phyloP scores from a whole-genome alignment of 805 yeast genomes.

The Wickerhamomyces canadensis region DNA sequence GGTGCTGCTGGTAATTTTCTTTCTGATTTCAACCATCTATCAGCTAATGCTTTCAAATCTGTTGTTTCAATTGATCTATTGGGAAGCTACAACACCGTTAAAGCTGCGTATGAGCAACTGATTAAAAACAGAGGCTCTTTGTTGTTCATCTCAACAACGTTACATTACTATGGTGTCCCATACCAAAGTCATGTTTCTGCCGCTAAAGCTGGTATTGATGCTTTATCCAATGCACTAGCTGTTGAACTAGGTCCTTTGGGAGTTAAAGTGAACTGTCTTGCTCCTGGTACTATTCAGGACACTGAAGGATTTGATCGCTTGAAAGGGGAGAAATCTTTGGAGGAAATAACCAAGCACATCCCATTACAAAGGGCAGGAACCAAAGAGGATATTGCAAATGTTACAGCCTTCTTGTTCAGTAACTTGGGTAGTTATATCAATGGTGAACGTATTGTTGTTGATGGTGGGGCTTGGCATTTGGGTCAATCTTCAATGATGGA shows the following conservation, averaged over 20 bases:
- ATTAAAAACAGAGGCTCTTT: conserved; percentile 63
- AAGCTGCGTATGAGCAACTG: conserved; percentile 70
- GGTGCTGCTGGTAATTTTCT: conserved; percentile 97
- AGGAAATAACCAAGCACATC: conserved; percentile 38
- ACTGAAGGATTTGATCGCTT: conserved; percentile 84
- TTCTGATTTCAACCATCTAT: conserved; percentile 69
- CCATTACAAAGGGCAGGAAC: conserved; percentile 61
- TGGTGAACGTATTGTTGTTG: conserved; percentile 78
- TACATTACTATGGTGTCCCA: conserved; percentile 86
- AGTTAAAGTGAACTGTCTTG: conserved; percentile 74
- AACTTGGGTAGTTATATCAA: conserved; percentile 74
- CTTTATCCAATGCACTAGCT: conserved; percentile 75
- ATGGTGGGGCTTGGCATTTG: conserved; percentile 88
- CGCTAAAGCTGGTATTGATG: conserved; percentile 94
- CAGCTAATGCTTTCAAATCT: conserved; percentile 82
- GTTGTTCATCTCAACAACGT: conserved; percentile 80
- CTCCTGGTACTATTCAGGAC: conserved; percentile 85
- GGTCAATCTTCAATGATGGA: conserved; percentile 37
- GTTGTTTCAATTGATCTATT: conserved; percentile 82
- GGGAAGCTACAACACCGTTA: conserved; percentile 86
- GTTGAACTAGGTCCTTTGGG: conserved; percentile 92
- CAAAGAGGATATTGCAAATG: conserved; percentile 77
- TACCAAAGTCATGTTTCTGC: conserved; percentile 90
- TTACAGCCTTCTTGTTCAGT: conserved; percentile 79
- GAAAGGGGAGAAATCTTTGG: conserved; percentile 35